Base-by-base conservation (phyloP, 495 filamentous ascomycete genomes). In the Lepidopterella palustris region DNA sequence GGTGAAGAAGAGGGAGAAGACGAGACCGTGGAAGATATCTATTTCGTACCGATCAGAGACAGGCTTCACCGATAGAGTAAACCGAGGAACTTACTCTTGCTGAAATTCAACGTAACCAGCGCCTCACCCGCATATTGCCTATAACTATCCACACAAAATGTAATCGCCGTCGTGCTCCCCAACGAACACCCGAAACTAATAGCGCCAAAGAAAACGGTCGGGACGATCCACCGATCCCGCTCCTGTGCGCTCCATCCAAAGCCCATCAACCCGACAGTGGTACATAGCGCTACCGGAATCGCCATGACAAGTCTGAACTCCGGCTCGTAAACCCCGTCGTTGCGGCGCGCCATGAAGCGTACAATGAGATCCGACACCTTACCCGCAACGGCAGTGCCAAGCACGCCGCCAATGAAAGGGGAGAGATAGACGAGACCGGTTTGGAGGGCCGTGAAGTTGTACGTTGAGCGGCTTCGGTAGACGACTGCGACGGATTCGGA, bases 221-320 rank as follows among this genome's bases (percentile, higher is more conserved):
- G 92, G 11, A 96, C 88, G 57, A 96, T 95, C 89, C 89, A 97
- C 20, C 78, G 72, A 71, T 96, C 81, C 23, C 77, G 76, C 32
- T 82, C 76, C 52, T 86, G 70, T 0, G 88, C 89, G 29, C 85
- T 89, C 92, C 92, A 97, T 3, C 92, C 92, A 67, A 90, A 96
- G 6, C 89, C 92, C 83, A 96, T 95, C 26, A 96, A 77, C 5
- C 92, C 92, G 28, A 92, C 85, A 4, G 84, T 82, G 0, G 92
- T 96, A n/a, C 83, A 80, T 53, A 96, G 57, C 0, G 85, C 80
- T 18, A 97, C 81, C 2, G 91, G 92, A 26, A 86, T 74, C 0
- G 84, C 90, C 92, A 97, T 96, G 48, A 96, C 83, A 6, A 97
- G 80, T 24, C 92, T 80, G 72, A 96, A 97, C 74, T 98, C 92